Percentiles rank a stretch among this genome's conserved stretches.
These are phyloP conservation scores for Millerago galiae DNA, from an alignment of 805 yeast species.

Conservation along the genomic window DNA sequence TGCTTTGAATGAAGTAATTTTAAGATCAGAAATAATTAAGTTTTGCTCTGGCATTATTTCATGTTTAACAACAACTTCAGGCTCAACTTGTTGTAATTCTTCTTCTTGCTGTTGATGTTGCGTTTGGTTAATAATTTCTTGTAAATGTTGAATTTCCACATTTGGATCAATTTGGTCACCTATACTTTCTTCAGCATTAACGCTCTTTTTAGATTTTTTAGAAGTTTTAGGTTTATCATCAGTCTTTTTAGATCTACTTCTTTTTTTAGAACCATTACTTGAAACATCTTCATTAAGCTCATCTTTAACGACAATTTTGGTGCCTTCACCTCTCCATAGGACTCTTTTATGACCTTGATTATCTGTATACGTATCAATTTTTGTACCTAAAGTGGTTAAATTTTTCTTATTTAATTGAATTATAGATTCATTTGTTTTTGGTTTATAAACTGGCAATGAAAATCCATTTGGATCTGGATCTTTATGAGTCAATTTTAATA, in stretches of 20 bases:
- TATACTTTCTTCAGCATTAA: neutral
- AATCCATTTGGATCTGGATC: constrained; percentile 24
- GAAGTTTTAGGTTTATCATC: constrained; percentile 14
- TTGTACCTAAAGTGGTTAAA: constrained; percentile 21
- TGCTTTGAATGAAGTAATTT: constrained; percentile 37
- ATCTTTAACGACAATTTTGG: constrained; percentile 5
- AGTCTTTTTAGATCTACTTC: constrained; percentile 24
- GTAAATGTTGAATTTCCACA: constrained; percentile 1
- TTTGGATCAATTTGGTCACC: neutral
- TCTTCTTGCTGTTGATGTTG: neutral
- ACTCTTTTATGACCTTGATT: constrained; percentile 5
- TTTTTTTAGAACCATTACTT: constrained; percentile 11
- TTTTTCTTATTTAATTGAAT: constrained; percentile 18
- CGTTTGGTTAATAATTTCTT: constrained; percentile 1
- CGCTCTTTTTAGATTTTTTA: constrained; percentile 8
- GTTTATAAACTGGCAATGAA: constrained; percentile 15
- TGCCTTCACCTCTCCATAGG: constrained; percentile 14
- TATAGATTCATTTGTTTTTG: constrained; percentile 7
- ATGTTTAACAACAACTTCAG: neutral
- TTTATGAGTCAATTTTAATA: constrained; percentile 26
- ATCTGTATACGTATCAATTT: constrained; percentile 4
- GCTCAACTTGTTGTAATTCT: neutral
- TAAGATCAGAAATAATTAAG: constrained; percentile 26
- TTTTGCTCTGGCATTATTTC: neutral
- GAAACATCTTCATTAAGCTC: neutral